These are phyloP conservation scores for Crithidia expoeki DNA, from an alignment of 208 protist genomes.

Conservation along the genomic window DNA sequence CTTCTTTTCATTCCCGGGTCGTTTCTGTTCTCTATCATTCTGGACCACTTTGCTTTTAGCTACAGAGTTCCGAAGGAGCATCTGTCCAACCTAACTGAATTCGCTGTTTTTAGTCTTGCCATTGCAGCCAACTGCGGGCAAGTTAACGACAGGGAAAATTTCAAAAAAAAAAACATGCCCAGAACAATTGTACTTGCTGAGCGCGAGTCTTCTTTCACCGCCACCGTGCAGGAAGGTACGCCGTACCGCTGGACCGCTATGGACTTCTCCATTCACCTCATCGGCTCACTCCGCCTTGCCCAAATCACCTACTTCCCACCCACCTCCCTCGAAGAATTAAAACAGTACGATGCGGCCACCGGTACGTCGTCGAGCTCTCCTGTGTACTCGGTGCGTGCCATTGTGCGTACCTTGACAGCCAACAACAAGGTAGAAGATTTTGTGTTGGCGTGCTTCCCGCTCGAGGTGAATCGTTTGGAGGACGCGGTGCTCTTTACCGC, in stretches of 20 bases:
- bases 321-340: slow-evolving; percentile 35
- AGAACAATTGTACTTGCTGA: slow-evolving; percentile 14
- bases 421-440: slow-evolving; percentile 52
- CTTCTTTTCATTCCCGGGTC: too few species aligned
- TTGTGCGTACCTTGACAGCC: slow-evolving; percentile 50
- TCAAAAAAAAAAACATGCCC: slow-evolving; percentile 3
- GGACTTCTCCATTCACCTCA: slow-evolving; percentile 55
- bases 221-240: slow-evolving; percentile 57
- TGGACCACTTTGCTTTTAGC: too few species aligned
- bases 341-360: slow-evolving; percentile 34
- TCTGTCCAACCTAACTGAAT: too few species aligned
- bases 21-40: too few species aligned
- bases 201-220: slow-evolving; percentile 62
- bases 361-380: neutral
- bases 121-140: too few species aligned
- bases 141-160: too few species aligned
- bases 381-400: slow-evolving; percentile 48
- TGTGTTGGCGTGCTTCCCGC: slow-evolving; percentile 63
- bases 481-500: slow-evolving; percentile 8
- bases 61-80: too few species aligned
- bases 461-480: slow-evolving; percentile 31
- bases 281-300: slow-evolving; percentile 61
- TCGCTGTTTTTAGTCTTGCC: too few species aligned
- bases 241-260: slow-evolving; percentile 63
- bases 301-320: slow-evolving; percentile 84